Percentiles rank a stretch among this genome's conserved stretches.
phyloP scores from a whole-genome alignment of 208 protist species.

The Trypanosomatidae sp. region DNA sequence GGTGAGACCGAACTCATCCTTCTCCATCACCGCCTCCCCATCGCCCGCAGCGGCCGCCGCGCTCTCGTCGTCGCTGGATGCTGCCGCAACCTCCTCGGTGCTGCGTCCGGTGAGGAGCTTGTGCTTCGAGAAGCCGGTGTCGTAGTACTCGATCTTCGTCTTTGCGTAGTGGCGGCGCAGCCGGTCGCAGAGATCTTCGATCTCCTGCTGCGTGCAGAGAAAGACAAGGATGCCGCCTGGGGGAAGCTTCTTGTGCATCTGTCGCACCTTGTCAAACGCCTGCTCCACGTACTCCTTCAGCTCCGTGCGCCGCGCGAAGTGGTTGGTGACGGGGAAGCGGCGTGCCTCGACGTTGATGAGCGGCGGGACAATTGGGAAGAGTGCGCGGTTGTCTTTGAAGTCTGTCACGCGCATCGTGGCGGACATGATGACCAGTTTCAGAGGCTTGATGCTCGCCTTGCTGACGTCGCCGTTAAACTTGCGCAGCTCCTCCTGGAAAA shows the following conservation, averaged over 20 bases:
- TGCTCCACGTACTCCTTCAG: constrained; percentile 94
- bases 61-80: constrained; percentile 17
- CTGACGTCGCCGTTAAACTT: constrained; percentile 43
- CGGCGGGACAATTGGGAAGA: constrained; percentile 95
- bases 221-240: constrained; percentile 98
- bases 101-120: constrained; percentile 34
- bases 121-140: constrained; percentile 73
- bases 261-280: constrained; percentile 94
- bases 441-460: constrained; percentile 67
- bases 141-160: constrained; percentile 87
- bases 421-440: constrained; percentile 93
- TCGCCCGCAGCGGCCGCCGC: constrained; percentile 7
- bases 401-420: constrained; percentile 93
- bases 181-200: constrained; percentile 88
- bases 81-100: constrained; percentile 39
- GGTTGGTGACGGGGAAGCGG: constrained; percentile 97
- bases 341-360: constrained; percentile 96
- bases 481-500: constrained; percentile 72
- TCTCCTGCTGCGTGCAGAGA: constrained; percentile 96
- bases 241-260: constrained; percentile 97
- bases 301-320: constrained; percentile 95
- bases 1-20: constrained; percentile 42
- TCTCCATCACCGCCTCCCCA: constrained; percentile 10
- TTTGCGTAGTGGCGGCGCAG: constrained; percentile 81
- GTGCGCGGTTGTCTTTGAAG: constrained; percentile 92